Evolutionary conservation across 495 filamentous ascomycete species (phyloP).

Genomic region (Penicillium alfredii): DNA sequence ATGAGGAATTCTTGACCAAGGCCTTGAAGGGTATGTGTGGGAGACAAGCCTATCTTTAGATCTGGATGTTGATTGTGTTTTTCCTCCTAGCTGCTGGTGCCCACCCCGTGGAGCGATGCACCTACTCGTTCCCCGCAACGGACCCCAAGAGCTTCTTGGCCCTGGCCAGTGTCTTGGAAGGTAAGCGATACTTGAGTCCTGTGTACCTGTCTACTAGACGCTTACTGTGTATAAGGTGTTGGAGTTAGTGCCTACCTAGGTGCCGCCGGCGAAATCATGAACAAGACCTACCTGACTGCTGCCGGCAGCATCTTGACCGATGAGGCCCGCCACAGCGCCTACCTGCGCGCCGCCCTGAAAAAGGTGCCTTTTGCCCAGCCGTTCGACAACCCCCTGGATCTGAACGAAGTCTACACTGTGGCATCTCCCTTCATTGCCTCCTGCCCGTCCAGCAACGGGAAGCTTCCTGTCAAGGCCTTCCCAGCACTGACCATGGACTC

Average conservation of each 20-base stretch:
- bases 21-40: constrained; percentile 37
- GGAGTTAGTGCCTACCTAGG: constrained; percentile 56
- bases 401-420: constrained; percentile 56
- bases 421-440: constrained; percentile 53
- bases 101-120: constrained; percentile 46
- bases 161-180: constrained; percentile 49
- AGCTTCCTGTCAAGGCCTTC: constrained; percentile 55
- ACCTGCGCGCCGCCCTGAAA: constrained; percentile 46
- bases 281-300: constrained; percentile 48
- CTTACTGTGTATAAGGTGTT: too few species aligned
- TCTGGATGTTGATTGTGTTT: too few species aligned
- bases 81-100: constrained; percentile 34
- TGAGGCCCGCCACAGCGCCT: constrained; percentile 56
- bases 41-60: too few species aligned
- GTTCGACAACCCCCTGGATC: constrained; percentile 51
- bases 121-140: constrained; percentile 52
- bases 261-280: constrained; percentile 51
- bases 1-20: constrained; percentile 50
- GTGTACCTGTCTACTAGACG: too few species aligned
- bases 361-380: constrained; percentile 48
- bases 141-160: constrained; percentile 43
- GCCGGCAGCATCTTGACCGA: constrained; percentile 58
- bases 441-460: constrained; percentile 49
- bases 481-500: constrained; percentile 30
- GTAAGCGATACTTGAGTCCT: constrained; percentile 1